Evolutionary conservation across 2,329 filamentous ascomycete species (phyloP).

Genomic region (Thielaviopsis cerberus): DNA sequence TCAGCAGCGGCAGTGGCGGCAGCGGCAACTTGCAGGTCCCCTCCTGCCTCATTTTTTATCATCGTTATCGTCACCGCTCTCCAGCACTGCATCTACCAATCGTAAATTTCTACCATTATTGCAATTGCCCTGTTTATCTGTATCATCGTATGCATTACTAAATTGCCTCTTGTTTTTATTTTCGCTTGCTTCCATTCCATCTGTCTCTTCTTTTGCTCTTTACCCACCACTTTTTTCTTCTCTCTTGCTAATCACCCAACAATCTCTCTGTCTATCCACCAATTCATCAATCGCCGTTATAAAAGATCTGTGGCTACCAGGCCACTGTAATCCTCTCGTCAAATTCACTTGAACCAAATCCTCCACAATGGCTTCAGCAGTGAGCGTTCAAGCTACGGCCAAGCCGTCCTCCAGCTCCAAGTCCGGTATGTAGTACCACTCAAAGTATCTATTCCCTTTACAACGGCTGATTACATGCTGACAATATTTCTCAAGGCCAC

Average conservation of each 20-base stretch:
- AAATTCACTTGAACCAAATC: background rate
- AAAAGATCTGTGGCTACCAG: background rate
- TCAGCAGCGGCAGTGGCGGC: background rate
- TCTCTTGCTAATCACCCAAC: no score
- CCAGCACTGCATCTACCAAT: background rate
- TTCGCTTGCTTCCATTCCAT: background rate
- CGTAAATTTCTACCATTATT: background rate
- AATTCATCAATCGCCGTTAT: background rate
- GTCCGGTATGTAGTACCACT: conserved; percentile 4
- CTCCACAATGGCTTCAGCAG: conserved; percentile 2
- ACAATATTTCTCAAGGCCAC: conserved; percentile 34
- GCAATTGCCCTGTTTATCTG: background rate
- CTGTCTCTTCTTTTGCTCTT: background rate
- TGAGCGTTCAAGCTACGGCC: background rate
- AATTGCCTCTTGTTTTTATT: background rate
- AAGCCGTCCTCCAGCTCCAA: conserved; percentile 9
- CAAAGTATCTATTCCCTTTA: background rate
- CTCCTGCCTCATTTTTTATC: background rate
- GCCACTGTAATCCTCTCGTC: background rate
- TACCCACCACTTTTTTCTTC: background rate
- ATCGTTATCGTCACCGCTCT: background rate
- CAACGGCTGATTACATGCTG: background rate
- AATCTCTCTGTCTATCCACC: background rate
- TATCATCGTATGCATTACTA: background rate
- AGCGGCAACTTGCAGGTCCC: background rate